A percentile compares a stretch with the other conserved stretches of the same genome.
phyloP scores from a whole-genome alignment of 768 basidiomycete species.

The Mycena pura region DNA sequence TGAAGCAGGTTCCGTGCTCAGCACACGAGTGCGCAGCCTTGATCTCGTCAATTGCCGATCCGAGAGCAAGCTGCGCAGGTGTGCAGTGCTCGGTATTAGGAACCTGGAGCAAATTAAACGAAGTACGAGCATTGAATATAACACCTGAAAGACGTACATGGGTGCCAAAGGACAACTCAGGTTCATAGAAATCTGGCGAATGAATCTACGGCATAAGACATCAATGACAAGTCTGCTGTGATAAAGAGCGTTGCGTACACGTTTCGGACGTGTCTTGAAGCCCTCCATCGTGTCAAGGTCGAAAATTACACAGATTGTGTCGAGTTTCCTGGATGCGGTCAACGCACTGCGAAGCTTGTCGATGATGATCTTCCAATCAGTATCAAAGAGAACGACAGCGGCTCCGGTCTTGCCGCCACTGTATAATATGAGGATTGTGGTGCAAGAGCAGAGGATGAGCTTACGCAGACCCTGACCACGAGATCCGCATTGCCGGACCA shows the following conservation, averaged over 20 bases:
- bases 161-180: neutral
- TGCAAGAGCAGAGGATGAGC: neutral
- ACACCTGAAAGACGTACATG: neutral
- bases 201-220: neutral
- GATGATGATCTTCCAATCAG: neutral
- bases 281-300: slow-evolving; percentile 1
- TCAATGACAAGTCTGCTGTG: too few species aligned
- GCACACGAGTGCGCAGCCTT: slow-evolving; percentile 5
- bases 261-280: neutral
- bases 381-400: neutral
- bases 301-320: neutral
- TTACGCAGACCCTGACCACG: neutral
- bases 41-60: neutral
- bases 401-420: slow-evolving; percentile 1
- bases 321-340: neutral
- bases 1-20: slow-evolving; percentile 1
- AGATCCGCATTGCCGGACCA: neutral
- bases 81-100: neutral
- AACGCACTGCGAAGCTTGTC: neutral
- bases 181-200: neutral
- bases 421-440: neutral
- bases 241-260: neutral
- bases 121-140: too few species aligned
- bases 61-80: neutral
- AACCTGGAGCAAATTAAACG: neutral